Conservation (phyloP, 163 green algal genomes). For the Scenedesmus sp. region DNA sequence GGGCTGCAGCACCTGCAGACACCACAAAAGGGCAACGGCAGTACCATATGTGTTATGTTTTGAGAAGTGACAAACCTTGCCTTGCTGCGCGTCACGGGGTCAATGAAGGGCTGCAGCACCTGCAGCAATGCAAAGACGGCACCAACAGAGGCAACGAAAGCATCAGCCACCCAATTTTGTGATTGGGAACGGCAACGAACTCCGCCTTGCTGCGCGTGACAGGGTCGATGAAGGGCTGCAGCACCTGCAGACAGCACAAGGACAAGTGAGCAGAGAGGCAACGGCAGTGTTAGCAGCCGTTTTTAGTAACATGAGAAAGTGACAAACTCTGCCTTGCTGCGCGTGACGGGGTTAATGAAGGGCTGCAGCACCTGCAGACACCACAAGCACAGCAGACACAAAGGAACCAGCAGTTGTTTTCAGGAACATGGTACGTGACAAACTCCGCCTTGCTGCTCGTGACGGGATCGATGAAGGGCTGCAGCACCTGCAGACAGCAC, state of each 20-base stretch:
- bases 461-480: slow-evolving; percentile 64
- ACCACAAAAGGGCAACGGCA: background rate
- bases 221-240: slow-evolving; percentile 62
- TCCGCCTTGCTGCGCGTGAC: slow-evolving; percentile 61
- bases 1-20: slow-evolving; percentile 47
- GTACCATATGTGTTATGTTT: background rate
- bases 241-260: slow-evolving; percentile 5
- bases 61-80: slow-evolving; percentile 57
- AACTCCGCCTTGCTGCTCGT: slow-evolving; percentile 64
- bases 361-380: slow-evolving; percentile 44
- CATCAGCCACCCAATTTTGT: background rate
- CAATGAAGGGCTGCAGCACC: slow-evolving; percentile 60
- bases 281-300: background rate
- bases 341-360: slow-evolving; percentile 65
- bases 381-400: too few relatives aligned
- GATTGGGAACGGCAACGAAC: slow-evolving; percentile 48
- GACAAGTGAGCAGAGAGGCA: background rate
- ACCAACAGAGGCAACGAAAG: background rate
- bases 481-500: slow-evolving; percentile 33
- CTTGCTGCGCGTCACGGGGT: slow-evolving; percentile 62
- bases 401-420: too few relatives aligned
- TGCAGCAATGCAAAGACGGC: background rate
- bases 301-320: too few relatives aligned
- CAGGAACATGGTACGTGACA: slow-evolving; percentile 20
- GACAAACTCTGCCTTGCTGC: slow-evolving; percentile 64